Base-by-base conservation (phyloP, 805 yeast genomes). In the Blastobotrys chiropterorum region DNA sequence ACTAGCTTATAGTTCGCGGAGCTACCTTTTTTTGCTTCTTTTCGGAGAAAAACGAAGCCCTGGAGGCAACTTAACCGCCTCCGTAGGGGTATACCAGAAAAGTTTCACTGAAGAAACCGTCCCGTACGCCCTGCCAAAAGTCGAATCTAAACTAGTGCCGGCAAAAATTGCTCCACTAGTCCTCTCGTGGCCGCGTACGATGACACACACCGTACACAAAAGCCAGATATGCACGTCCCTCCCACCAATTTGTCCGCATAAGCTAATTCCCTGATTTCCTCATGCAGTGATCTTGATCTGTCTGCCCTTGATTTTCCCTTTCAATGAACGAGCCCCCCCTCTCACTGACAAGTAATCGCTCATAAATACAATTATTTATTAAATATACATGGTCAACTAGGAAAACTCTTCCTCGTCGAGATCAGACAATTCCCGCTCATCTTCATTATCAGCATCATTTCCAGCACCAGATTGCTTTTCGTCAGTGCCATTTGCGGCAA, bases 401-500 rank as follows among this genome's bases (percentile, higher is more conserved):
- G 49, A 54, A 49, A 53, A 56, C 40, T 58, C 61, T 26, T 54
- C 51, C 22, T 59, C 63, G 38, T 57, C 63, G 19, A 52, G 46
- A 50, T 59, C 62, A 19, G 57, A 56, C 44, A 57, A 51, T 7
- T 53, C 68, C n/a, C 57, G 64, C n/a, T 55, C 62, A 15, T 56
- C 68, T 6, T 59, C 63, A n/a, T 55, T 61, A 8, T 54, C 61
- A n/a, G 46, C 53, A 8, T 59, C 65, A 22, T 56, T 50, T 6
- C 53, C 57, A 20, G 56, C 62, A n/a, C 54, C 61, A 2, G 62
- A 60, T 8, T 53, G 54, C 6, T 51, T 54, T 20, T 59, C 64
- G 8, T 48, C 50, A n/a, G n/a, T n/a, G 30, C 44, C 44, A 21
- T 53, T 51, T 44, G 38, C 78, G 45, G 48, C 55, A 47, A 86